Conservation (phyloP, 371 early-diverging fungal genomes). For the Mucor circinelloides region DNA sequence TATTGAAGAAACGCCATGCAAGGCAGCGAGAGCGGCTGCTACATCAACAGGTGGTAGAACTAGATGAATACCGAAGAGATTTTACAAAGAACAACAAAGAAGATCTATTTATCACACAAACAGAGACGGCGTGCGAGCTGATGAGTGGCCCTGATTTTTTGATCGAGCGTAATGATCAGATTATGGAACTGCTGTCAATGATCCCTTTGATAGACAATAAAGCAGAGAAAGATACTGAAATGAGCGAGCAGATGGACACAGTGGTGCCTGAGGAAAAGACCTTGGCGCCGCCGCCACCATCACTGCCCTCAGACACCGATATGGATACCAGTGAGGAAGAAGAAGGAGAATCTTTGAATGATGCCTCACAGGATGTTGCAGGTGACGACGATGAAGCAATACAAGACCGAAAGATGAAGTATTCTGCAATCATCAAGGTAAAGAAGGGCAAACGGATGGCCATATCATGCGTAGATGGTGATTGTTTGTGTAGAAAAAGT, state of each 20-base stretch:
- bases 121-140: slow-evolving; percentile 3
- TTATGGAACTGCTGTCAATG: background rate
- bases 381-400: background rate
- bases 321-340: background rate
- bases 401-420: background rate
- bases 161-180: background rate
- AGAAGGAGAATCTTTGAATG: background rate
- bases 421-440: background rate
- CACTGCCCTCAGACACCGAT: background rate
- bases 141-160: slow-evolving; percentile 11
- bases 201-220: background rate
- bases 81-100: slow-evolving; percentile 3
- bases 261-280: background rate
- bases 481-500: background rate
- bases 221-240: background rate
- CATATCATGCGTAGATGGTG: background rate
- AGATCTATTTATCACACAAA: background rate
- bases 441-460: too few relatives aligned
- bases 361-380: background rate
- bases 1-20: background rate
- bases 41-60: slow-evolving; percentile 7
- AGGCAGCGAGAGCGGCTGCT: slow-evolving; percentile 8
- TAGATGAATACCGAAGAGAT: slow-evolving; percentile 2
- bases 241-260: background rate
- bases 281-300: background rate